Evolutionary conservation across 352 stramenopile genomes (phyloP).

Genomic region (Globisporangium mamillatum): DNA sequence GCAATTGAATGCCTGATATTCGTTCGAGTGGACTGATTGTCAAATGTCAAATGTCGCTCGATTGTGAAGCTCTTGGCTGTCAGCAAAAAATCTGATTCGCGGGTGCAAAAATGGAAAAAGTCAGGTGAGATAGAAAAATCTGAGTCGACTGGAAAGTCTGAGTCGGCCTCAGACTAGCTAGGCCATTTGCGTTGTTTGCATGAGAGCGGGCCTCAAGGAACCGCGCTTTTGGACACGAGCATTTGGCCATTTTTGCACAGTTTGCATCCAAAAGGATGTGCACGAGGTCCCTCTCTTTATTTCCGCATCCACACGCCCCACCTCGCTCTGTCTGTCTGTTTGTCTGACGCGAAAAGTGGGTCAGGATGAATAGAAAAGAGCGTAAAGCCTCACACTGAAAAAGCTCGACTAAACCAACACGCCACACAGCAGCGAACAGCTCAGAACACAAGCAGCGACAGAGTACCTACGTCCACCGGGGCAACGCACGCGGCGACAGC

Average conservation of each 20-base stretch:
- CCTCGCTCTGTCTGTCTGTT: no score
- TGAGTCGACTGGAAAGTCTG: not conserved
- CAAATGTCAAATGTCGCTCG: not conserved
- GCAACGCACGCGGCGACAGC: no score
- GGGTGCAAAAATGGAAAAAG: no score
- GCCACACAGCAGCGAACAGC: not conserved
- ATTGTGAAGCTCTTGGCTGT: not conserved
- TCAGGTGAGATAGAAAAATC: not conserved
- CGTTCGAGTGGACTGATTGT: not conserved
- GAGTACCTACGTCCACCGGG: no score
- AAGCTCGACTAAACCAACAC: not conserved
- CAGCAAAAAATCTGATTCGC: not conserved
- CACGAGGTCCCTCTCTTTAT: no score
- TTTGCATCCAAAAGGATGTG: no score
- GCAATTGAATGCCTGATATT: not conserved
- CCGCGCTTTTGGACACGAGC: no score
- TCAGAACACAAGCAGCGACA: not conserved
- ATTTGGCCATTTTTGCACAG: no score
- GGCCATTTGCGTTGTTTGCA: no score
- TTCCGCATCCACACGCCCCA: no score
- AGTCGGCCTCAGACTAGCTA: no score
- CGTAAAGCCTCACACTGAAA: not conserved
- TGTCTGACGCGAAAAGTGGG: not conserved
- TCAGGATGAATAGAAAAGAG: not conserved
- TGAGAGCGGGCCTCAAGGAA: no score